These are phyloP conservation scores for Laguncularia racemosa DNA, from an alignment of 345 rosid genomes.

Conservation along the genomic window DNA sequence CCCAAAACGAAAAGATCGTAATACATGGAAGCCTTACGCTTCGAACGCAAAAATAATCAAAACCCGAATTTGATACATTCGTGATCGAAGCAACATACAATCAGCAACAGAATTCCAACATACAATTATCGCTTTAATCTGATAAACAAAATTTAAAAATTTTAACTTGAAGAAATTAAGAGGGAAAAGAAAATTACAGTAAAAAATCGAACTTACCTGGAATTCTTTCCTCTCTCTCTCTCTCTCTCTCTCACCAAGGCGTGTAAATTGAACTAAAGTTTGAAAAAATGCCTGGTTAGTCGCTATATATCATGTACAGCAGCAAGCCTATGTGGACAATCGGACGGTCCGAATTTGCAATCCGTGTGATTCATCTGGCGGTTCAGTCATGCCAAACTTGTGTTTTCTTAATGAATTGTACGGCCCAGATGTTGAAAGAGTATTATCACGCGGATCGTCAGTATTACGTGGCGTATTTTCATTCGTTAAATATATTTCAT, in stretches of 20 bases:
- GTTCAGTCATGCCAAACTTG: constrained; percentile 22
- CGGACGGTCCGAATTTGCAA: constrained; percentile 29
- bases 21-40: too few species aligned
- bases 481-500: constrained; percentile 1
- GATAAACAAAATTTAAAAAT: too few species aligned
- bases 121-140: too few species aligned
- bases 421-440: constrained; percentile 28
- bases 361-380: constrained; percentile 71
- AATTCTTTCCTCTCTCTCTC: neutral
- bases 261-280: neutral
- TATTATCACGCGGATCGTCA: constrained; percentile 35
- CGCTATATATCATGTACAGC: constrained; percentile 10
- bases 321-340: constrained; percentile 1
- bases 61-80: too few species aligned
- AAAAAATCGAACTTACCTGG: neutral
- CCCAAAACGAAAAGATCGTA: too few species aligned
- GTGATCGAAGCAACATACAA: too few species aligned
- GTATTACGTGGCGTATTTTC: neutral
- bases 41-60: too few species aligned
- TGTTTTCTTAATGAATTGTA: constrained; percentile 38
- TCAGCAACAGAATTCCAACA: too few species aligned
- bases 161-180: too few species aligned
- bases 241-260: neutral
- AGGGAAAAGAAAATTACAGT: too few species aligned
- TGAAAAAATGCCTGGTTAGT: rapidly evolving